Conservation (phyloP, 305 asterid genomes). For the Solanum hybrid region DNA sequence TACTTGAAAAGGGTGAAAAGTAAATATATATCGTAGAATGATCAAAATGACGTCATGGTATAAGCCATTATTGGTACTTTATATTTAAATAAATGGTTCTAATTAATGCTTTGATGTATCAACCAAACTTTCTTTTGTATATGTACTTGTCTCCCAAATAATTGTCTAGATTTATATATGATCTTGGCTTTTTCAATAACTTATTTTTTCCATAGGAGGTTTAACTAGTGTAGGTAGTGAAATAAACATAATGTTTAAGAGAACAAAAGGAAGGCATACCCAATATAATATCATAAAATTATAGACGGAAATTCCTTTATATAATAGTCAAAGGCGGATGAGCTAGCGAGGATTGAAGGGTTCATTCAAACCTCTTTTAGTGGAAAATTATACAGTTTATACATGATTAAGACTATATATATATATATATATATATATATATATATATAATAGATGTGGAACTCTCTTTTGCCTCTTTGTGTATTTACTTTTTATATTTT, state of each 20-base stretch:
- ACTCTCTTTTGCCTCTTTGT: not conserved
- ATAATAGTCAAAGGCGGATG: not conserved
- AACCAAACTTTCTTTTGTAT: not conserved
- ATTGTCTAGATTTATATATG: not conserved
- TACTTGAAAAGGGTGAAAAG: not conserved
- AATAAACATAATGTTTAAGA: not conserved
- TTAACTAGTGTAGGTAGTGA: not conserved
- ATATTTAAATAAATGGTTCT: not conserved
- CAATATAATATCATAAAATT: not conserved
- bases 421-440: too few species aligned
- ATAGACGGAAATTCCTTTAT: not conserved
- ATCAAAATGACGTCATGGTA: not conserved
- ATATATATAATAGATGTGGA: too few species aligned
- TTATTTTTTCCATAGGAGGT: not conserved
- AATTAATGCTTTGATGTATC: not conserved
- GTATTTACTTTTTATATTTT: too few species aligned
- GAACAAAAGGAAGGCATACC: not conserved
- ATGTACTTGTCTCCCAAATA: not conserved
- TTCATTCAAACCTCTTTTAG: too few species aligned
- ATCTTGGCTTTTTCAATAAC: not conserved
- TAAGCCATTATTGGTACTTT: conserved; percentile 1
- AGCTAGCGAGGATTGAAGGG: not conserved
- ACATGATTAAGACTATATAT: too few species aligned
- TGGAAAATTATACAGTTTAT: too few species aligned
- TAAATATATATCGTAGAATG: not conserved